These are phyloP conservation scores for Alternaria triticimaculans DNA, from an alignment of 2,329 filamentous ascomycete species.

Conservation along the genomic window DNA sequence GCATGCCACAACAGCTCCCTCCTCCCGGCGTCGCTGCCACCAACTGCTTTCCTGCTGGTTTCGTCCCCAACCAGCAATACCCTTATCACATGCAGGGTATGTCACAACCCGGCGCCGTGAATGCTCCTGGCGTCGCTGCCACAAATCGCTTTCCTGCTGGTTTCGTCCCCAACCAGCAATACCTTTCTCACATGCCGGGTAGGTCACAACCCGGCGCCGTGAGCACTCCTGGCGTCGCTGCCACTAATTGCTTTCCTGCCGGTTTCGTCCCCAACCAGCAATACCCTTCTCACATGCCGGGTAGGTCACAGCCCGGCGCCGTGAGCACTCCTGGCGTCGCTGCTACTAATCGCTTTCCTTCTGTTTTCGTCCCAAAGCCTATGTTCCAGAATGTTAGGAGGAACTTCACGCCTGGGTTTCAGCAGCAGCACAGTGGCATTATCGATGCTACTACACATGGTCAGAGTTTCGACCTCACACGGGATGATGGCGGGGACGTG, in stretches of 20 bases:
- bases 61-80: background rate
- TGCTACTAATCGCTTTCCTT: background rate
- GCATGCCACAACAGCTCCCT: conserved; percentile 1
- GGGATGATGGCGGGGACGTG: background rate
- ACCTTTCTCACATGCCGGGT: background rate
- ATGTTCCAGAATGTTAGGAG: background rate
- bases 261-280: background rate
- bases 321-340: background rate
- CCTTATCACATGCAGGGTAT: background rate
- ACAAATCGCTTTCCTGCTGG: background rate
- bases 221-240: background rate
- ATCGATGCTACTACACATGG: background rate
- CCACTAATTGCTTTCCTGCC: background rate
- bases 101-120: background rate
- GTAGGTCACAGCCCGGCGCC: background rate
- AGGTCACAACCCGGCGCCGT: background rate
- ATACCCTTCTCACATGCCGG: background rate
- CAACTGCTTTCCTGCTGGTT: background rate
- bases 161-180: background rate
- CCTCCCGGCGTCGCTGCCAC: background rate
- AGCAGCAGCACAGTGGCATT: background rate
- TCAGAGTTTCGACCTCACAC: background rate
- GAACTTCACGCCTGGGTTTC: background rate
- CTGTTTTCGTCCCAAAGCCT: background rate
- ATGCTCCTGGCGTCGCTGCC: background rate